Evolutionary conservation across 225 moss, liverwort and hornwort genomes (phyloP), one percentile per base, ranked within the genome.

Genomic region (Pleurozium schreberi): DNA sequence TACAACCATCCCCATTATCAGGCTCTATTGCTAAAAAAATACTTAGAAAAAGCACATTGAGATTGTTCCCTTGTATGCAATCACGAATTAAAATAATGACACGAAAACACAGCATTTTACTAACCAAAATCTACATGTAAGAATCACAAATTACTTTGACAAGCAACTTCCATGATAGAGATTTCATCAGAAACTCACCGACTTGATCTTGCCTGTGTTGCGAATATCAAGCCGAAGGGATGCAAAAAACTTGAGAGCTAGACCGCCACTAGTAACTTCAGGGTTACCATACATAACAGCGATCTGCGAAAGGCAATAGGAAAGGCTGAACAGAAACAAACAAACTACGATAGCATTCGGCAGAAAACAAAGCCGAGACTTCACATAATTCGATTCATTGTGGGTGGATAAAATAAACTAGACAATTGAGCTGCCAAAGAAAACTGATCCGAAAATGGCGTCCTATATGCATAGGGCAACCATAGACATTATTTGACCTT

Each of bases 251-350:
- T 98, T 98, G 33, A 98, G 91, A 47, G 98, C 98, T 88, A 98
- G 90, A 86, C 98, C 98, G 85, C 98, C 98, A 87, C 96, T 98
- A 33, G 98, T 98, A n/a, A 96, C 95, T 90, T 98, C 98, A 75
- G 98, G 98, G 75, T 98, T 98, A 50, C 98, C 97, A 91, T 96
- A 98, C 95, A 98, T 94, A 38, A 97, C 91, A 76, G 96, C 97
- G 42, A 98, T 88, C 97, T 97, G 90, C 83, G 77, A 77, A 84
- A 75, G 61, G 47, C 67, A 80, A 87, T 55, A 78, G 34, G n/a
- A 42, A 87, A 73, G 49, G 49, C 68, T 89, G 75, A 83, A 85
- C 76, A 66, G 83, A 88, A 57, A 43, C 12, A 36, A 71, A 73
- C 43, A 27, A 49, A 65, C 82, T 55, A 86, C 5, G 21, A 79